phyloP scores from a whole-genome alignment of 177 flowering plant species.

The Vitis hybrid region DNA sequence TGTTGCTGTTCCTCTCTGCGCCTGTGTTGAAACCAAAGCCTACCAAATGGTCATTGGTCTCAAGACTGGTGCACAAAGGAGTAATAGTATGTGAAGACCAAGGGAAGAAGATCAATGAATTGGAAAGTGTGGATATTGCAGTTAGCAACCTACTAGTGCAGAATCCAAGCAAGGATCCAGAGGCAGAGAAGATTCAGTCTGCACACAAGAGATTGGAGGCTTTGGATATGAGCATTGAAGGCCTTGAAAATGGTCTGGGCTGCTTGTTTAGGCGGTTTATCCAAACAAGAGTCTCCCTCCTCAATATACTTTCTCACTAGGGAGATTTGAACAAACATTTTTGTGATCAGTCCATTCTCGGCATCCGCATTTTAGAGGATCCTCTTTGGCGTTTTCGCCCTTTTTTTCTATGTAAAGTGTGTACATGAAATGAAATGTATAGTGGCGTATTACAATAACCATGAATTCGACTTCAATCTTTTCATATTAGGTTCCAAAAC shows the following conservation, averaged over 20 bases:
- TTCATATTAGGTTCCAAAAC: too few relatives aligned
- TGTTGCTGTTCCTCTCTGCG: conserved; percentile 25
- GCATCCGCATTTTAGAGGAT: conserved; percentile 25
- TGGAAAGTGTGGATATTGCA: conserved; percentile 22
- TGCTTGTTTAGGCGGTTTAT: conserved; percentile 30
- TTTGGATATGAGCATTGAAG: conserved; percentile 29
- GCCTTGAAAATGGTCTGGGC: conserved; percentile 31
- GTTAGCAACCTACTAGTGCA: conserved; percentile 1
- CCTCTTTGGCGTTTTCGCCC: not conserved
- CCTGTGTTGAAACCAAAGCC: conserved; percentile 15
- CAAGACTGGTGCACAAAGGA: conserved; percentile 24
- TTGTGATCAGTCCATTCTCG: not conserved
- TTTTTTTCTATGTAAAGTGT: not conserved
- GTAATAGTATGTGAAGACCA: conserved; percentile 5
- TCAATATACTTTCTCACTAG: conserved; percentile 27
- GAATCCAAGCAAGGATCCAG: conserved; percentile 16
- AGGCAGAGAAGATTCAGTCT: conserved; percentile 15
- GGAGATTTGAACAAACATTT: not conserved
- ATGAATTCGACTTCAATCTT: too few relatives aligned
- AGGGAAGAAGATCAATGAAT: conserved; percentile 19
- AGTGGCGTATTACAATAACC: not conserved
- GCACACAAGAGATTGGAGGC: conserved; percentile 25
- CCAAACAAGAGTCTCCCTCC: conserved; percentile 35
- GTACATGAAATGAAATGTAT: conserved; percentile 3
- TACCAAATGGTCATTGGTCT: conserved; percentile 27